A percentile compares a stretch with the other conserved stretches of the same genome.
Conservation (phyloP, 2,329 filamentous ascomycete species). For the Hypocreales sp. region DNA sequence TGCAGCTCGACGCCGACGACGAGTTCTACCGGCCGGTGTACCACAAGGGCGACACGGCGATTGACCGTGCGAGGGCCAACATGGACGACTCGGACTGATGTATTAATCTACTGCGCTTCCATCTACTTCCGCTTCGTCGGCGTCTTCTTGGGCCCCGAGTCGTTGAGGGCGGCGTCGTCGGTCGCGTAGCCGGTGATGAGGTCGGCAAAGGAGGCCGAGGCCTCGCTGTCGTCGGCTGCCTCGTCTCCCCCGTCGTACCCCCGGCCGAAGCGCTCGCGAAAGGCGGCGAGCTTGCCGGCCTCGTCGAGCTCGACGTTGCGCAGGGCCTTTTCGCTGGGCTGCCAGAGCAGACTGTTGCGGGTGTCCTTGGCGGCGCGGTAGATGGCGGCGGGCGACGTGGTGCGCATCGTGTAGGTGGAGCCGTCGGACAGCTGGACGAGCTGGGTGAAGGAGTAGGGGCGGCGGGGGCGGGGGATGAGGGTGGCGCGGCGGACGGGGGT, state of each 20-base stretch:
- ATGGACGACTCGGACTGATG: conserved; percentile 43
- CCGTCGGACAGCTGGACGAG: conserved; percentile 86
- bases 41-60: conserved; percentile 39
- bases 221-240: conserved; percentile 13
- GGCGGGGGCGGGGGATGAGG: conserved; percentile 72
- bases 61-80: conserved; percentile 41
- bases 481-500: conserved; percentile 64
- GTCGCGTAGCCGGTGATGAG: conserved; percentile 34
- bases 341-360: conserved; percentile 82
- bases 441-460: conserved; percentile 96
- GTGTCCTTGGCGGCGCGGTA: conserved; percentile 61
- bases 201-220: conserved; percentile 24
- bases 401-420: conserved; percentile 65
- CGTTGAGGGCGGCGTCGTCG: conserved; percentile 19
- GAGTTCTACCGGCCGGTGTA: conserved; percentile 57
- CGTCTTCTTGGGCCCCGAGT: conserved; percentile 24
- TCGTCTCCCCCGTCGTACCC: conserved; percentile 50
- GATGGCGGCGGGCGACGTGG: conserved; percentile 51
- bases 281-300: conserved; percentile 75
- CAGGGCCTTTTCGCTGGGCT: conserved; percentile 67
- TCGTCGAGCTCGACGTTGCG: conserved; percentile 89
- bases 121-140: conserved; percentile 30
- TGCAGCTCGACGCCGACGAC: conserved; percentile 90
- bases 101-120: no score
- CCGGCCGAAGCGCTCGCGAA: conserved; percentile 70